phyloP scores from a whole-genome alignment of 805 yeast species.

The Candida jianshihensis region DNA sequence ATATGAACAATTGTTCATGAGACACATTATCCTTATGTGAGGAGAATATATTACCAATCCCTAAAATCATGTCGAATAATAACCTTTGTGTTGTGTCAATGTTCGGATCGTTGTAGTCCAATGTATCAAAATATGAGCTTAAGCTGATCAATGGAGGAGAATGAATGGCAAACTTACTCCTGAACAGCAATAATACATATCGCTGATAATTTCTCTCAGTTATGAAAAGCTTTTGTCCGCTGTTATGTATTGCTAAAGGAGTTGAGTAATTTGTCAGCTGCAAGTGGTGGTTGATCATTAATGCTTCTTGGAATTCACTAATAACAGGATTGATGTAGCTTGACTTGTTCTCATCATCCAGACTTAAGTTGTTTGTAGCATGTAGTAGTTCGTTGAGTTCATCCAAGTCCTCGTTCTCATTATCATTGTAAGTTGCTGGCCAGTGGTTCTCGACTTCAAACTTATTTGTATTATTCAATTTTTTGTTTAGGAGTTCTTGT shows the following conservation, averaged over 20 bases:
- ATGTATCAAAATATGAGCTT: slow-evolving; percentile 5
- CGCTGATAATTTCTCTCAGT: slow-evolving; percentile 6
- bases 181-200: slow-evolving; percentile 5
- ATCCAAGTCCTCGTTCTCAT: too few species aligned
- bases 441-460: slow-evolving; percentile 1
- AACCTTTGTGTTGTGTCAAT: slow-evolving; percentile 18
- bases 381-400: slow-evolving; percentile 1
- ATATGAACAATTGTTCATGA: slow-evolving; percentile 14
- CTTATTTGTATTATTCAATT: slow-evolving; percentile 1
- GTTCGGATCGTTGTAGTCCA: slow-evolving; percentile 14
- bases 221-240: slow-evolving; percentile 1
- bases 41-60: slow-evolving; percentile 21
- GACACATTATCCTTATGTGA: slow-evolving; percentile 9
- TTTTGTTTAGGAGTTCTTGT: neutral
- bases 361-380: neutral
- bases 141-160: slow-evolving; percentile 15
- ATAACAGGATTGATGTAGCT: slow-evolving; percentile 2
- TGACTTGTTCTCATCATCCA: neutral
- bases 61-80: slow-evolving; percentile 21
- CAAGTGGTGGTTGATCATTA: neutral
- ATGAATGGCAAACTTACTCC: slow-evolving; percentile 6
- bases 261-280: neutral
- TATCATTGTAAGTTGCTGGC: neutral
- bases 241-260: slow-evolving; percentile 4
- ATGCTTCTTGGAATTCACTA: slow-evolving; percentile 2